Percentiles rank a stretch among this genome's conserved stretches.
Conservation (phyloP, 768 basidiomycete species). For the Mrakia gelida region DNA sequence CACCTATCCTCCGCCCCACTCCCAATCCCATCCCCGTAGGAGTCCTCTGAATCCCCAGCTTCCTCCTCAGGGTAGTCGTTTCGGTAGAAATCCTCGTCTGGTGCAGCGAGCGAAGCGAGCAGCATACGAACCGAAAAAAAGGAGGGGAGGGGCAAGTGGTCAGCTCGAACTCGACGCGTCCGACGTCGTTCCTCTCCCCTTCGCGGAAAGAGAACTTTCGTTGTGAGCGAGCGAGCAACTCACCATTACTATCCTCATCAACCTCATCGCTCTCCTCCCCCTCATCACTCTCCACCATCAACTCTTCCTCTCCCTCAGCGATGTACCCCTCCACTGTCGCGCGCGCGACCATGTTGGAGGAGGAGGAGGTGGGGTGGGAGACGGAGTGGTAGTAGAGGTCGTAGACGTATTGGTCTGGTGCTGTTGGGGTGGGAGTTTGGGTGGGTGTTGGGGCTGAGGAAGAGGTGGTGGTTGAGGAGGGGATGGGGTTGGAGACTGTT, state of each 20-base stretch:
- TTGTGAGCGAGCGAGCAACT: neutral
- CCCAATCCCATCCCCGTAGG: conserved; percentile 3
- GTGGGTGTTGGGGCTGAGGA: conserved; percentile 12
- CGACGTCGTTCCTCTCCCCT: neutral
- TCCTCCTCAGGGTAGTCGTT: conserved; percentile 32
- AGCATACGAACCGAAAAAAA: neutral
- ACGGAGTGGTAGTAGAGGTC: conserved; percentile 29
- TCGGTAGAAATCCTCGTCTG: conserved; percentile 34
- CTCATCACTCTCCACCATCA: conserved; percentile 5
- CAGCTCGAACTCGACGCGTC: neutral
- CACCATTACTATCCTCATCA: conserved; percentile 33
- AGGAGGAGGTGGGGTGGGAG: neutral
- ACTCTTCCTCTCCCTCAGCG: conserved; percentile 25
- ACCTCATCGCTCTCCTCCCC: conserved; percentile 19
- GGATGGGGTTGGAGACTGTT: conserved; percentile 24
- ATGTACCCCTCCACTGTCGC: conserved; percentile 30
- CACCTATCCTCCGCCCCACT: conserved; percentile 1
- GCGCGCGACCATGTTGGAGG: neutral
- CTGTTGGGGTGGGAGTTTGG: neutral
- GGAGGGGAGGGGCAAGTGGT: neutral
- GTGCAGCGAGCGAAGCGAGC: neutral
- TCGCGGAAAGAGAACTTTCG: too few relatives aligned
- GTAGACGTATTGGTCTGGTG: conserved; percentile 26
- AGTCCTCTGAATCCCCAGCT: conserved; percentile 16
- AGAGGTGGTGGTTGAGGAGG: neutral